Conservation (phyloP, 2,329 filamentous ascomycete species). For the Aspergillus quadricinctus region DNA sequence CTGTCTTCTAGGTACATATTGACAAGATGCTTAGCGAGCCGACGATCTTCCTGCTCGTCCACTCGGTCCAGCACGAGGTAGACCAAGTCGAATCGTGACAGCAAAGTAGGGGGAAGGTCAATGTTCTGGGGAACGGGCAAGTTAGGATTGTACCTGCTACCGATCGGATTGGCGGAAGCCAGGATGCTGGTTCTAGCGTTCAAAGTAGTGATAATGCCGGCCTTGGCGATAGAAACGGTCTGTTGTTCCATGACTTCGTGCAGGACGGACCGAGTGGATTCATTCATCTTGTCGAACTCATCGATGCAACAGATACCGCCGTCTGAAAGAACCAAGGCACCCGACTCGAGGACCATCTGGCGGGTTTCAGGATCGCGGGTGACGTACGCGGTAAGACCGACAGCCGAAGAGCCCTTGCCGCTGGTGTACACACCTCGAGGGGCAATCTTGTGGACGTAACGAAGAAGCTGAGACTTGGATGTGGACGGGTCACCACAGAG, state of each 20-base stretch:
- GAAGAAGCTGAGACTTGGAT: slow-evolving; percentile 87
- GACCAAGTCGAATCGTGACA: slow-evolving; percentile 94
- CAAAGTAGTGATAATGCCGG: slow-evolving; percentile 77
- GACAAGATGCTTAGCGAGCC: slow-evolving; percentile 85
- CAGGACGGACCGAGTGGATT: slow-evolving; percentile 67
- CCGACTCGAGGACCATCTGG: slow-evolving; percentile 70
- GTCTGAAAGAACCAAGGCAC: slow-evolving; percentile 68
- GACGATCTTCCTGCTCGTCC: slow-evolving; percentile 83
- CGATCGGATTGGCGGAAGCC: slow-evolving; percentile 95
- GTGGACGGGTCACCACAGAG: slow-evolving; percentile 97
- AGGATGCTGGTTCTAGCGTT: slow-evolving; percentile 95
- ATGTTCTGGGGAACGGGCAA: slow-evolving; percentile 97
- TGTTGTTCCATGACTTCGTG: slow-evolving; percentile 82
- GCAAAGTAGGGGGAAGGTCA: slow-evolving; percentile 86
- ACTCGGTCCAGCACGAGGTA: slow-evolving; percentile 94
- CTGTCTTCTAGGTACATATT: slow-evolving; percentile 96
- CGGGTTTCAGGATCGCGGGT: slow-evolving; percentile 70
- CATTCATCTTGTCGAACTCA: slow-evolving; percentile 77
- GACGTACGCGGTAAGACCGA: slow-evolving; percentile 73
- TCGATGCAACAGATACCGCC: slow-evolving; percentile 75
- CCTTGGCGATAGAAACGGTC: slow-evolving; percentile 73
- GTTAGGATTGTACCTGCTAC: slow-evolving; percentile 95
- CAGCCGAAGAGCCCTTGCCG: slow-evolving; percentile 70
- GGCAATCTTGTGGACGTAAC: slow-evolving; percentile 96
- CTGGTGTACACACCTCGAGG: slow-evolving; percentile 78